Evolutionary conservation across 176 grass and related monocot species (phyloP).

Genomic region (Tillandsia fasciculata): DNA sequence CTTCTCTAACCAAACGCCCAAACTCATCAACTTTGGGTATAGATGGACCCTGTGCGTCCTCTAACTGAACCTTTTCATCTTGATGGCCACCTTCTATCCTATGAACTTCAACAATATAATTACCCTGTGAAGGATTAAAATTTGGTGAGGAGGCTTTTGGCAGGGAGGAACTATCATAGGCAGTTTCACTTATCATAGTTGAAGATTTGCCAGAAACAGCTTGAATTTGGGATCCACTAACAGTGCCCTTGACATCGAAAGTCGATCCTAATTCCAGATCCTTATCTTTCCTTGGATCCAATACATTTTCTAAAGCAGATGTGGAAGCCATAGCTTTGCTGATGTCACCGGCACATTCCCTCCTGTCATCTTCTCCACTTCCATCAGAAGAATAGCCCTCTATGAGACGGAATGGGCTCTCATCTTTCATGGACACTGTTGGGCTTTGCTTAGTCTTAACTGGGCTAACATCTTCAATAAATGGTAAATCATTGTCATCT

Average conservation of each 20-base stretch:
- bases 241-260: not conserved
- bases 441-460: constrained; percentile 30
- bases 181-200: not conserved
- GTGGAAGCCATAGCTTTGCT: constrained; percentile 10
- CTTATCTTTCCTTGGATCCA: constrained; percentile 22
- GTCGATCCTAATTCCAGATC: not conserved
- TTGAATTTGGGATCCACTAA: not conserved
- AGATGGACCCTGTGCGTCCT: constrained; percentile 25
- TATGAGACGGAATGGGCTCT: constrained; percentile 54
- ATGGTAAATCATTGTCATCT: constrained; percentile 49
- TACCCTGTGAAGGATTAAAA: not conserved
- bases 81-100: constrained; percentile 17
- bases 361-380: constrained; percentile 30
- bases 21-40: constrained; percentile 30
- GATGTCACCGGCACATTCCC: constrained; percentile 16
- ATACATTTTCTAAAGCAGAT: not conserved
- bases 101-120: not conserved
- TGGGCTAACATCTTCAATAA: constrained; percentile 41
- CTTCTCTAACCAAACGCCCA: constrained; percentile 33
- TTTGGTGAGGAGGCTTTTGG: constrained; percentile 3
- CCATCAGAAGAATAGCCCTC: constrained; percentile 75
- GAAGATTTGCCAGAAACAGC: not conserved
- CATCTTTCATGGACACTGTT: constrained; percentile 31
- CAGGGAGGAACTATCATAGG: not conserved
- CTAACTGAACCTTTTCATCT: constrained; percentile 22